These are phyloP conservation scores for Tripterygium wilfordii DNA, from an alignment of 177 flowering plant genomes.

Conservation along the genomic window DNA sequence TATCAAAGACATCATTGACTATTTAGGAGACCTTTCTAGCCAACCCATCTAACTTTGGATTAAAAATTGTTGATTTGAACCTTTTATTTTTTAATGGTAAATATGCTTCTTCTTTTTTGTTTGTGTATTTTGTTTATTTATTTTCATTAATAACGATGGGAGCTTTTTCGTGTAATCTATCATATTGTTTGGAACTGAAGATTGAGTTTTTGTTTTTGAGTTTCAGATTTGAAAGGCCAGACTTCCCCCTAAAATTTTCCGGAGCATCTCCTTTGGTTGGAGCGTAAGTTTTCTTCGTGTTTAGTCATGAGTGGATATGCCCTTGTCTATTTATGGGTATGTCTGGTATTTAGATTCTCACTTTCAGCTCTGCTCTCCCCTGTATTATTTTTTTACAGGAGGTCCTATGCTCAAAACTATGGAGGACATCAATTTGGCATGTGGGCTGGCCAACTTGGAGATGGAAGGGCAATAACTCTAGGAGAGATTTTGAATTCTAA, in stretches of 20 bases:
- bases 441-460: slow-evolving; percentile 99
- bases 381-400: slow-evolving; percentile 24
- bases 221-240: slow-evolving; percentile 85
- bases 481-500: slow-evolving; percentile 82
- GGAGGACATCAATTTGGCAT: slow-evolving; percentile 99
- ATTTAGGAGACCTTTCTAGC: no score
- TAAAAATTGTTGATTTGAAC: no score
- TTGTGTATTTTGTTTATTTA: no score
- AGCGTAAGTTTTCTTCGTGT: slow-evolving; percentile 82
- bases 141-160: not conserved
- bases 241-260: slow-evolving; percentile 78
- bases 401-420: slow-evolving; percentile 96
- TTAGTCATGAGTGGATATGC: no score
- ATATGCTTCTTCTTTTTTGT: not conserved
- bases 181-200: not conserved
- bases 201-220: not conserved
- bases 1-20: no score
- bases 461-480: slow-evolving; percentile 94
- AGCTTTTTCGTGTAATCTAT: not conserved
- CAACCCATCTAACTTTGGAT: no score
- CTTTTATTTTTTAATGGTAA: not conserved
- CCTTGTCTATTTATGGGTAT: no score
- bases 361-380: no score
- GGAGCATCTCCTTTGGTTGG: slow-evolving; percentile 77
- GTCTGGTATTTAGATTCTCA: no score